These are phyloP conservation scores for Phialocephala sp. DNA, from an alignment of 2,329 filamentous ascomycete species.

Conservation along the genomic window DNA sequence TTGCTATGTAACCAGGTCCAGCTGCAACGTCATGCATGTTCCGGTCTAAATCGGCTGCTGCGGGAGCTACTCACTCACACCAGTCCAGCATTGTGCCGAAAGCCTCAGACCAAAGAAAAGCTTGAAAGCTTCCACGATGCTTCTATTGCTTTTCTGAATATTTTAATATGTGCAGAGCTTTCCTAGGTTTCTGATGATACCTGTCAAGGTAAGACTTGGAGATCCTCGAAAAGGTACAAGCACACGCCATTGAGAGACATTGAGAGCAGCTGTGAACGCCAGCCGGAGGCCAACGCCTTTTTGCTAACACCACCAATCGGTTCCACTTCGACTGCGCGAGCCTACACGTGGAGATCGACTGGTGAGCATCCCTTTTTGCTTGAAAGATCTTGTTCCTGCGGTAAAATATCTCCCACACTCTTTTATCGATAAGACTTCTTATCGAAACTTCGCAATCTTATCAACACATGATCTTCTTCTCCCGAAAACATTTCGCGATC, in stretches of 20 bases:
- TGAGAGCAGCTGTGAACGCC: neutral
- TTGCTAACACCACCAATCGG: neutral
- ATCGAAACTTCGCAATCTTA: neutral
- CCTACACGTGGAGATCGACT: slow-evolving; percentile 2
- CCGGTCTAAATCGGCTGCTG: neutral
- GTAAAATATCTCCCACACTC: neutral
- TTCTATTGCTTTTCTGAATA: neutral
- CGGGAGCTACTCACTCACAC: neutral
- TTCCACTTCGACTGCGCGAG: neutral
- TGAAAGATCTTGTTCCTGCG: neutral
- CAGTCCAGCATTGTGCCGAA: neutral
- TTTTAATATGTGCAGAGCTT: neutral
- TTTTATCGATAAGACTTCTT: slow-evolving; percentile 7
- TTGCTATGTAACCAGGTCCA: neutral
- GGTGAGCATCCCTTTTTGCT: neutral
- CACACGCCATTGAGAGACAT: neutral
- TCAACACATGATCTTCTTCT: neutral
- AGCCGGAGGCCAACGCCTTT: neutral
- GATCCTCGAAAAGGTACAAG: neutral
- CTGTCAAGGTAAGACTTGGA: neutral
- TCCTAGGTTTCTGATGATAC: neutral
- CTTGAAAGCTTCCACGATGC: neutral
- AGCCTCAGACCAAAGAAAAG: neutral
- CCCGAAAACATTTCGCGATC: neutral
- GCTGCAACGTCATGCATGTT: slow-evolving; percentile 3